Evolutionary conservation across 805 yeast genomes (phyloP).

Genomic region (Candida railenensis): DNA sequence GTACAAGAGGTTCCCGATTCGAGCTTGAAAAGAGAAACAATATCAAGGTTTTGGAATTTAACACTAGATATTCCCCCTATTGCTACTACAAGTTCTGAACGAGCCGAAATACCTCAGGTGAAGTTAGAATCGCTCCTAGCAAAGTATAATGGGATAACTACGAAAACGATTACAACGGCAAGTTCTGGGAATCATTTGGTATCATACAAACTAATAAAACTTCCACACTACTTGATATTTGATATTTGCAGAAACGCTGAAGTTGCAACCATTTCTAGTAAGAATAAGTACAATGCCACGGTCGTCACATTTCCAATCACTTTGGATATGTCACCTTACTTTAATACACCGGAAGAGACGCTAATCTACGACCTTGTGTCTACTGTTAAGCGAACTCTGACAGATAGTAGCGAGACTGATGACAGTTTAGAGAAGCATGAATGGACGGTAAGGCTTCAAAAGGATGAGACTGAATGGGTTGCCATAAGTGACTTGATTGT

Average conservation of each 20-base stretch:
- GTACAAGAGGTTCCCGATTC: slow-evolving; percentile 22
- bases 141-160: slow-evolving; percentile 34
- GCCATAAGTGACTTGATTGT: slow-evolving; percentile 55
- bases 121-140: slow-evolving; percentile 42
- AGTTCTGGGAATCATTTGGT: slow-evolving; percentile 33
- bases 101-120: slow-evolving; percentile 47
- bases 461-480: slow-evolving; percentile 49
- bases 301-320: slow-evolving; percentile 57
- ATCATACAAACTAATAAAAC: slow-evolving; percentile 35
- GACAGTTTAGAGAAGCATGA: slow-evolving; percentile 33
- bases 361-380: slow-evolving; percentile 35
- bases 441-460: slow-evolving; percentile 42
- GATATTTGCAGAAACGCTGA: slow-evolving; percentile 50
- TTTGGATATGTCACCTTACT: slow-evolving; percentile 35
- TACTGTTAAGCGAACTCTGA: slow-evolving; percentile 15
- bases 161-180: slow-evolving; percentile 15
- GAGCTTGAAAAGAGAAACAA: not conserved
- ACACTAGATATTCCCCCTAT: slow-evolving; percentile 54
- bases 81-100: not conserved
- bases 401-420: slow-evolving; percentile 13
- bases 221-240: slow-evolving; percentile 56
- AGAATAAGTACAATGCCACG: slow-evolving; percentile 38
- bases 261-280: not conserved
- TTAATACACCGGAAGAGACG: slow-evolving; percentile 14
- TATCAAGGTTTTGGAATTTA: slow-evolving; percentile 47